Evolutionary conservation across 2,329 filamentous ascomycete species (phyloP).

Genomic region (Nemania bipapillata): DNA sequence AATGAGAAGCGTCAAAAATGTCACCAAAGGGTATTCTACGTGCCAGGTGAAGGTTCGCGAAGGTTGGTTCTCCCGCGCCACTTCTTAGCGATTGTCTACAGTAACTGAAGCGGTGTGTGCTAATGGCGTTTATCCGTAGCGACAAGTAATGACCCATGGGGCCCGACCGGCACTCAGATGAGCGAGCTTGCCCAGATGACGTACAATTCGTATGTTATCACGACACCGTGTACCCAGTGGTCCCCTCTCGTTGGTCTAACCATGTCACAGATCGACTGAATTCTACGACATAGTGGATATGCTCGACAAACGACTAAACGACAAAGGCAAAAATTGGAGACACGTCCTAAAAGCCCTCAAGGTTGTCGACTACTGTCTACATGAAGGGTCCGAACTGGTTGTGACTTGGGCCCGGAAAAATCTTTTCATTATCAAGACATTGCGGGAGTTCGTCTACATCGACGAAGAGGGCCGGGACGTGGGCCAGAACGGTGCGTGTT

Average conservation of each 20-base stretch:
- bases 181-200: constrained; percentile 97
- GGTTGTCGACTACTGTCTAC: constrained; percentile 95
- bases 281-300: constrained; percentile 99
- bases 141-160: constrained; percentile 99
- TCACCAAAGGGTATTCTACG: constrained; percentile 97
- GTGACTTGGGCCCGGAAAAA: constrained; percentile 99
- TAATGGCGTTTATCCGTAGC: constrained; percentile 66
- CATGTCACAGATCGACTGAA: constrained; percentile 77
- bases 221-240: constrained; percentile 13
- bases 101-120: constrained; percentile 33
- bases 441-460: constrained; percentile 95
- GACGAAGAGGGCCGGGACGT: constrained; percentile 96
- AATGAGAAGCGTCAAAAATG: constrained; percentile 97
- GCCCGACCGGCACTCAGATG: constrained; percentile 97
- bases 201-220: constrained; percentile 84
- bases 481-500: constrained; percentile 85
- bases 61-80: constrained; percentile 66
- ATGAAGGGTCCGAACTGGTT: constrained; percentile 94
- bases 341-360: constrained; percentile 98
- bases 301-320: constrained; percentile 97
- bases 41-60: constrained; percentile 98
- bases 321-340: constrained; percentile 99
- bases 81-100: constrained; percentile 34
- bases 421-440: constrained; percentile 97
- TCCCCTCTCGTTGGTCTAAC: constrained; percentile 38